Evolutionary conservation across 2,329 filamentous ascomycete genomes (phyloP), one percentile per base, ranked within the genome.

Genomic region (Magnaporthiopsis rhizophila): DNA sequence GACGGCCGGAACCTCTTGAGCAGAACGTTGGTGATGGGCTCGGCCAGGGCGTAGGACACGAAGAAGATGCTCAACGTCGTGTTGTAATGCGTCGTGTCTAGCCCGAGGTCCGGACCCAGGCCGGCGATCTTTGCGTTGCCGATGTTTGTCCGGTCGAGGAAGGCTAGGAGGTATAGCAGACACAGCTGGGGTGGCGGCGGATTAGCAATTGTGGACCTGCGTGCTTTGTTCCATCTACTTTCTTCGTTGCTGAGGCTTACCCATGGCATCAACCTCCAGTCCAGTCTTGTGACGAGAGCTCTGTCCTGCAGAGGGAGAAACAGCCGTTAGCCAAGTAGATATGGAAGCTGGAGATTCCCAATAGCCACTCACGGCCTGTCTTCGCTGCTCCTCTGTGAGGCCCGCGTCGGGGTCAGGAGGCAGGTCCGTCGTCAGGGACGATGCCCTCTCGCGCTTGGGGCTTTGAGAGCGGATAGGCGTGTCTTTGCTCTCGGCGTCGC

Each of bases 1-100:
- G 88, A 91, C 0, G 92, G 92, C 1, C 86, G 83, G 66, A 91
- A 78, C 24, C 81, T 83, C 77, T 96, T 96, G 65, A 96, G 85
- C 30, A 96, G 76, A 60, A 94, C 79, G 73, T 96, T 96, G 66
- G 90, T 92, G 58, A 92, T 70, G 0, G 87, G 86, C 73, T 95
- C 91, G 67, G 91, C 92, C 45, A 92, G 76, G 2, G 90, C 83
- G 73, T 97, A 97, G 0, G 89, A 92, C 62, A 96, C 81, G 77
- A 96, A 96, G 78, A 96, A 96, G 69, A 96, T 89, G 45, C 89
- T 91, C 9, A 96, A 80, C 0, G 87, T 84, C 28, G 84, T 80
- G 73, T 93, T 93, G 77, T 92, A 96, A 71, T 89, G 80, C 7
- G 80, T 75, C 2, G 83, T 80, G 0, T 81, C 81, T 62, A 94